Conservation (phyloP, 2,329 filamentous ascomycete species). For the Claviceps spartinae region DNA sequence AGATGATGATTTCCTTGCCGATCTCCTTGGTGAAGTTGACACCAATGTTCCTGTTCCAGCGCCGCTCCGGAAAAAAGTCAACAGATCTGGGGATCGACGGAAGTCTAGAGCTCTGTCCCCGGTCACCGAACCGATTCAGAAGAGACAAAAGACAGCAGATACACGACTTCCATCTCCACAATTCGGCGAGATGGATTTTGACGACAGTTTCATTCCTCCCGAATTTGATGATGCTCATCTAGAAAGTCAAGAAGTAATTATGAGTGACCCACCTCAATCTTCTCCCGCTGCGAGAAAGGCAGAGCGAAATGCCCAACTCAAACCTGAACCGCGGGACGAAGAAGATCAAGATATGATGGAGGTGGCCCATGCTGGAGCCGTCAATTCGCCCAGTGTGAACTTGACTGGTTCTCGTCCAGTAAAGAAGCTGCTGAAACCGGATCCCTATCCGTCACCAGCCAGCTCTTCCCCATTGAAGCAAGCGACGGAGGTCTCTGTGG, state of each 20-base stretch:
- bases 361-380: conserved; percentile 60
- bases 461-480: conserved; percentile 61
- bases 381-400: conserved; percentile 63
- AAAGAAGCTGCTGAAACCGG: conserved; percentile 58
- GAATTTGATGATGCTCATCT: conserved; percentile 50
- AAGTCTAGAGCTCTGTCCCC: conserved; percentile 74
- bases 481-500: conserved; percentile 44
- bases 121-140: conserved; percentile 39
- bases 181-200: conserved; percentile 30
- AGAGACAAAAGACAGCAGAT: conserved; percentile 42
- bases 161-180: conserved; percentile 33
- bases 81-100: conserved; percentile 63
- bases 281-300: conserved; percentile 73
- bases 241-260: conserved; percentile 37
- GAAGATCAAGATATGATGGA: conserved; percentile 80
- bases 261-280: conserved; percentile 76
- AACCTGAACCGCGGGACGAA: conserved; percentile 42
- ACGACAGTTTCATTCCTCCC: conserved; percentile 42
- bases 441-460: conserved; percentile 53
- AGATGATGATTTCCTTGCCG: conserved; percentile 76
- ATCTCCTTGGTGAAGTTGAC: conserved; percentile 79
- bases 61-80: conserved; percentile 43
- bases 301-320: conserved; percentile 50
- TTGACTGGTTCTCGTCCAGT: conserved; percentile 61
- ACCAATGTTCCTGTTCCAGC: conserved; percentile 47